Base-by-base conservation (phyloP, 768 basidiomycete species). In the Melanogaster broomeanus region DNA sequence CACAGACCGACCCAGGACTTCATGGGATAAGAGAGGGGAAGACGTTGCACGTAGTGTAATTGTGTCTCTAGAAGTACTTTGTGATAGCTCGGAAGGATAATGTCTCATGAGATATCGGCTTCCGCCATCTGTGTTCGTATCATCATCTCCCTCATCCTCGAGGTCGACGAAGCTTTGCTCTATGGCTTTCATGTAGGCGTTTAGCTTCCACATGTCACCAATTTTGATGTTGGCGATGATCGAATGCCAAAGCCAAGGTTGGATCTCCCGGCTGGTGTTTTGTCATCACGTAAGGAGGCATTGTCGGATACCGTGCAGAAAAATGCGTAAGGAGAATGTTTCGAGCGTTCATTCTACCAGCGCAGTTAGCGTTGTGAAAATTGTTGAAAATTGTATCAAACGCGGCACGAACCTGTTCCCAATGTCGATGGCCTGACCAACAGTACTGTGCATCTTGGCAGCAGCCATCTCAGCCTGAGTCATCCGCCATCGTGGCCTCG, bases 261-360 rank as follows among this genome's bases (percentile, higher is more conserved):
- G 84, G 82, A 35, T 74, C 71, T 38, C 51, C 64, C 35, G 49
- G 48, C 46, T 40, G 49, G 34, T 22, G 53, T 52, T 53, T 47
- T 44, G 42, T 64, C 33, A 51, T 55, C 13, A 72, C 63, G 11
- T 76, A 68, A 4, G 78, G 72, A 3, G 92, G 92, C 64, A 95
- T 75, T 59, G 90, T 93, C 16, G 95, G 93, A 68, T 96, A 95
- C 25, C 94, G 85, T 35, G 90, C 90, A 10, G 94, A 97, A 72
- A 98, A 98, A 67, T 98, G 95, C 0, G 93, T 98, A 19, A 98
- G 79, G n/a, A 98, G 80, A 37, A 92, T 77, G 56, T 92, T 85
- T 47, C 83, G 73, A 1, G 93, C 93, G 10, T 80, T 76, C 94
- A 96, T 96, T 53, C 93, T 95, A 50, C 34, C 28, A 28, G 16